Conservation (phyloP, 2,329 filamentous ascomycete genomes). For the Ophiostoma triangulosporum region DNA sequence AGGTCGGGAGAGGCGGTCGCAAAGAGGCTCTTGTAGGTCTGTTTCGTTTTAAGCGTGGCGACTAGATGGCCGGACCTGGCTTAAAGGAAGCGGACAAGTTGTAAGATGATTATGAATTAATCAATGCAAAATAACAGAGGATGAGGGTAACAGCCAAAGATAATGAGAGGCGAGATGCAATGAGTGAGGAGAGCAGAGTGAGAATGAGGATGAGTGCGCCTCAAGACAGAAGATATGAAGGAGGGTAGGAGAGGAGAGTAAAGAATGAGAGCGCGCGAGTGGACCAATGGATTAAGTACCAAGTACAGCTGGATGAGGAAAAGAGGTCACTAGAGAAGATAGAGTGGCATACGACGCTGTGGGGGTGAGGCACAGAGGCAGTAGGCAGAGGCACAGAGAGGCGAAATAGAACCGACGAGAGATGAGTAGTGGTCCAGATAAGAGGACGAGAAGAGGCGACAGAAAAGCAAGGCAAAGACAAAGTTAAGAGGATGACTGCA, state of each 20-base stretch:
- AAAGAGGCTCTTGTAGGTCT: constrained; percentile 7
- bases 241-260: neutral
- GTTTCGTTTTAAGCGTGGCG: constrained; percentile 5
- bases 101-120: no score
- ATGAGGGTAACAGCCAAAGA: no score
- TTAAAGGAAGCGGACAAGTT: no score
- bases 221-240: no score
- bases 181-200: neutral
- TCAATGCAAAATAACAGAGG: no score
- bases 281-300: neutral
- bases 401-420: neutral
- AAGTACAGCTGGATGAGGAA: neutral
- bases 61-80: no score
- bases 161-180: no score
- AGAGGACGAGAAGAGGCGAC: neutral
- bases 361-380: neutral
- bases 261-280: neutral
- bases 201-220: no score
- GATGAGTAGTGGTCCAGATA: neutral
- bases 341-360: neutral
- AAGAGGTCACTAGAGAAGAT: neutral
- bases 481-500: neutral
- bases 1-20: constrained; percentile 4
- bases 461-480: neutral
- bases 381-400: neutral